Base-by-base conservation (phyloP, 805 yeast species). In the Ogataea minuta region DNA sequence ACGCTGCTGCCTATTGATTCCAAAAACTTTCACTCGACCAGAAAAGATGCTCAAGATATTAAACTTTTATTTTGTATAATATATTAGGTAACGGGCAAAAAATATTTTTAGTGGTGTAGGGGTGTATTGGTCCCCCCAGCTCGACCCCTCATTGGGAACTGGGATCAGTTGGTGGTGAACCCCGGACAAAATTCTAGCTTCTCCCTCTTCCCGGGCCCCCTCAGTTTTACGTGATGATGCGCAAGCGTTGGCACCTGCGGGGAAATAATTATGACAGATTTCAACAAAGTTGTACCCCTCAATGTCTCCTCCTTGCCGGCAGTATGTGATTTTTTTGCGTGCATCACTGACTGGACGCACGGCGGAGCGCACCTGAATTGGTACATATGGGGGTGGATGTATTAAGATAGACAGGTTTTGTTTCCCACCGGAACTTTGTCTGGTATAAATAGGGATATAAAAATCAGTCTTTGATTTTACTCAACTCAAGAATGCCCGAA, bases 401-500 rank as follows among this genome's bases (percentile, higher is more conserved):
- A 28, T 20, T 28, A 10, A 15, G 25, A 23, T 32, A 20, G 14
- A 3, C 14, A 15, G 15, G 8, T 19, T 19, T 23, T 11, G n/a
- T 31, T 30, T 30, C 31, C 40, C 40, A 24, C 31, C 15, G 7
- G 16, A 25, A 4, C 23, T 11, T 11, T 4, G 12, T 19, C 5
- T 17, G n/a, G 17, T 34, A 34, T 34, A 34, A 34, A 26, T 26
- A 26, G 31, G 36, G 31, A 19, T 19, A 19, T 19, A 19, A 19
- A 19, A 24, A 11, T 21, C 6, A 10, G 27, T 6, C 26, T 15
- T 24, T 31, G 14, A 20, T 12, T 19, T 20, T 17, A 12, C 2
- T 29, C 24, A 17, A 29, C n/a, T 29, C 8, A 19, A n/a, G 10
- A 16, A 48, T 46, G 50, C 33, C 50, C 16, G 50, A 50, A 37